Evolutionary conservation across 164 flowering plant genomes (phyloP), one percentile per base, ranked within the genome.

Genomic region (Umbellularia californica): DNA sequence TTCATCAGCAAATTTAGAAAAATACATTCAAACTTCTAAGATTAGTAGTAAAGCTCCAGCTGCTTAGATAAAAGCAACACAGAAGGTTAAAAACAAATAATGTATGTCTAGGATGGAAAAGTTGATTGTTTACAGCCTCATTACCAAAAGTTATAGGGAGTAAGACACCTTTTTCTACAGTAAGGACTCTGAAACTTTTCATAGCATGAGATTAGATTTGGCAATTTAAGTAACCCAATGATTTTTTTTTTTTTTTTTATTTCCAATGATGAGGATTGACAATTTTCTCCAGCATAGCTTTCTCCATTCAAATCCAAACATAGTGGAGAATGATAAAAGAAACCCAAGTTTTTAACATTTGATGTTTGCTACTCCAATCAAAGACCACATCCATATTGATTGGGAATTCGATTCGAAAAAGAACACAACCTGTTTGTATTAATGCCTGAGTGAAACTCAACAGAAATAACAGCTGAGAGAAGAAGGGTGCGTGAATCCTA

Each of bases 401-500:
- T 14, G 19, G 20, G 60, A 55, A 19, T 3, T 15, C 17, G 3
- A 19, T 3, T 15, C 17, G 60, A 55, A 5, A 55, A 19, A 55
- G 60, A 13, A 19, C 17, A 14, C 60, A 35, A 35, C 47, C 7
- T 41, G 47, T 41, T 41, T 41, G 47, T 41, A 55, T 19, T 14
- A 55, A 17, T 55, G 20, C n/a, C 60, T 19, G 20, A 55, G 1
- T 19, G 20, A 55, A 55, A 14, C 2, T 15, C 20, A 55, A 55
- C 2, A 14, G n/a, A 20, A 75, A 66, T 20, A 19, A 0, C 70
- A 20, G 11, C 63, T 67, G 41, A 35, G 58, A 47, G 22, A 50
- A 22, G 12, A 55, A 14, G 20, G n/a, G 60, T 3, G 20, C 60
- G 60, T 3, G 1, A 14, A 68, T 19, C 3, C n/a, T 69, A 93